Evolutionary conservation across 495 filamentous ascomycete species (phyloP), one percentile per base, ranked within the genome.

Genomic region (Hypoxylon trugodes): DNA sequence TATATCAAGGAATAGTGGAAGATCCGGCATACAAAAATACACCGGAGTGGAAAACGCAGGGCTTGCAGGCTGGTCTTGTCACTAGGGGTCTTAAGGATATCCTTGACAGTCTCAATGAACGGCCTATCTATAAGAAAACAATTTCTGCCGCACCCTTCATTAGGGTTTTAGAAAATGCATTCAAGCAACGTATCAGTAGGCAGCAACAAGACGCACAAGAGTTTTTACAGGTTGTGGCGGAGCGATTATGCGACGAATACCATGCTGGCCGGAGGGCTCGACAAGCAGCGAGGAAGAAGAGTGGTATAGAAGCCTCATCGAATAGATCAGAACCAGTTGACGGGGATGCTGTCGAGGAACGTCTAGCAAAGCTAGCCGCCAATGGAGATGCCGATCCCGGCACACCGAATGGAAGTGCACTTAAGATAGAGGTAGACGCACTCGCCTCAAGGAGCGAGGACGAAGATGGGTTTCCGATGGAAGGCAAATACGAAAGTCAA

Each of bases 181-280:
- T 96, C 71, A 83, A 87, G 24, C 92, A 93, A 58, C 87, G 89
- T 36, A 94, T 99, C 69, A 96, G 90, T 68, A 88, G 95, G 41
- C 88, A 91, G 57, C 96, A 99, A 72, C 96, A 99, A 74, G 95
- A 99, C 77, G 95, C 95, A n/a, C 95, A 99, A 70, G 95, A 99
- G 72, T 96, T 99, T 56, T 68, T 99, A 50, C 95, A 99, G 74
- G 85, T 98, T 42, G 88, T 99, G 15, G 87, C 91, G 3, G 96
- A 99, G 76, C 83, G 93, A 38, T 81, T 99, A 28, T 90, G 89
- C 38, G 93, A 98, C 67, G 95, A 99, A 74, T 94, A 97, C 67
- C 88, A 96, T 72, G 91, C 92, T 8, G 92, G 91, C 28, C 81
- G 82, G 30, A 82, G 87, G 64, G 92, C 90, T 9, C 80, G 92